A percentile compares a stretch with the other conserved stretches of the same genome.
Conservation (phyloP, 2,329 filamentous ascomycete genomes). For the Pseudomassariella vexata region DNA sequence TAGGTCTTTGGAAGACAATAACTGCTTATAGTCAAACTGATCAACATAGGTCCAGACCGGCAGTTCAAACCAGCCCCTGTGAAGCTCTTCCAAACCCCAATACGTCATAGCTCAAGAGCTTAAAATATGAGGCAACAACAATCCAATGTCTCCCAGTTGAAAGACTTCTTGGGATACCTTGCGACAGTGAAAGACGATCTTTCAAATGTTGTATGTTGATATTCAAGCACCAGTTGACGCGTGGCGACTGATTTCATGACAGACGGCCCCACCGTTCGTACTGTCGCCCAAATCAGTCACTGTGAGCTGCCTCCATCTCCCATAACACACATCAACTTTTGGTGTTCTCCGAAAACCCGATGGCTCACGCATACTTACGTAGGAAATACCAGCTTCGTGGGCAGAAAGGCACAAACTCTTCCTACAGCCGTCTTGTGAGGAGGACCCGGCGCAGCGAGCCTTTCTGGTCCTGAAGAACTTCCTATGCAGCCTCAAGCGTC, state of each 20-base stretch:
- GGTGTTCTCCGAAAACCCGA: no score
- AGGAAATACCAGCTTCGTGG: slow-evolving; percentile 54
- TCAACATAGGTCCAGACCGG: no score
- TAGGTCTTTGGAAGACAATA: no score
- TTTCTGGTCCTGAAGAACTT: slow-evolving; percentile 42
- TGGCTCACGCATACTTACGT: no score
- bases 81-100: no score
- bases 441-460: slow-evolving; percentile 31
- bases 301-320: no score
- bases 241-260: no score
- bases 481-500: slow-evolving; percentile 34
- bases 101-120: no score
- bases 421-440: slow-evolving; percentile 33
- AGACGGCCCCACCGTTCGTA: slow-evolving; percentile 50
- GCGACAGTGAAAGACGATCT: slow-evolving; percentile 51
- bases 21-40: no score
- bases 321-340: no score
- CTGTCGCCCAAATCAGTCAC: slow-evolving; percentile 48
- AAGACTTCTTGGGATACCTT: slow-evolving; percentile 35
- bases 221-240: no score
- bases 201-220: slow-evolving; percentile 47
- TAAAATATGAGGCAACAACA: slow-evolving; percentile 13
- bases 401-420: slow-evolving; percentile 47
- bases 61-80: no score
- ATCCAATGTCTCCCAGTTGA: slow-evolving; percentile 21